phyloP scores from a whole-genome alignment of 495 filamentous ascomycete species.

The Trichoderma orchidacearum region DNA sequence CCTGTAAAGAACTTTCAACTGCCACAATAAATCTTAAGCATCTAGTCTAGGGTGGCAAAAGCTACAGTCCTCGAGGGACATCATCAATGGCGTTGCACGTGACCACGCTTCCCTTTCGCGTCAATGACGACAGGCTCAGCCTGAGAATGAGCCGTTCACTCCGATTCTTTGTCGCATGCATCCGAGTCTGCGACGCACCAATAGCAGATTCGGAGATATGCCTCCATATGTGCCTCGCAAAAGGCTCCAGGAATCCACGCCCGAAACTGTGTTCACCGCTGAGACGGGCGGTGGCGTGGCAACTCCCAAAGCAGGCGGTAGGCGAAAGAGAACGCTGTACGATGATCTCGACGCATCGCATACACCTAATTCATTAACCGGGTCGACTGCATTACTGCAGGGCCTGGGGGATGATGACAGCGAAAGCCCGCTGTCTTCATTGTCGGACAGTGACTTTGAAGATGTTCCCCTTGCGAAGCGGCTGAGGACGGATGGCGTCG shows the following conservation, averaged over 20 bases:
- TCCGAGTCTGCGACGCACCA: background rate
- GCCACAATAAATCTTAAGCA: too few relatives aligned
- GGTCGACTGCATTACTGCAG: conserved; percentile 30
- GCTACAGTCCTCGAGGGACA: too few relatives aligned
- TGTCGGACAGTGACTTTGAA: conserved; percentile 59
- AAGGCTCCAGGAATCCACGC: conserved; percentile 21
- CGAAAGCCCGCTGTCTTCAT: conserved; percentile 37
- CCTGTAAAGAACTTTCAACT: too few relatives aligned
- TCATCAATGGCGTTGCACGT: too few relatives aligned
- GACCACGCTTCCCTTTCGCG: background rate
- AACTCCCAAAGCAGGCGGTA: background rate
- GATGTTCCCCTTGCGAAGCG: conserved; percentile 29
- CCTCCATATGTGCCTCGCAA: conserved; percentile 33
- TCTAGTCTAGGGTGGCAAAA: too few relatives aligned
- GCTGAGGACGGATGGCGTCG: conserved; percentile 9
- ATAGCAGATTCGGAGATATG: conserved; percentile 13
- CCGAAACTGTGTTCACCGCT: background rate
- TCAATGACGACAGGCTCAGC: background rate
- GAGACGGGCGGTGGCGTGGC: background rate
- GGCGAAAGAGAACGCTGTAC: conserved; percentile 46
- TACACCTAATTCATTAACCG: conserved; percentile 20
- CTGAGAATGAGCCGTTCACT: too few relatives aligned
- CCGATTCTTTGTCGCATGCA: too few relatives aligned
- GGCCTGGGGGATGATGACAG: conserved; percentile 41
- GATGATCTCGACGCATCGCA: conserved; percentile 49